Conservation (phyloP, 83 land plant genomes). For the Diphasiastrum complanatum region DNA sequence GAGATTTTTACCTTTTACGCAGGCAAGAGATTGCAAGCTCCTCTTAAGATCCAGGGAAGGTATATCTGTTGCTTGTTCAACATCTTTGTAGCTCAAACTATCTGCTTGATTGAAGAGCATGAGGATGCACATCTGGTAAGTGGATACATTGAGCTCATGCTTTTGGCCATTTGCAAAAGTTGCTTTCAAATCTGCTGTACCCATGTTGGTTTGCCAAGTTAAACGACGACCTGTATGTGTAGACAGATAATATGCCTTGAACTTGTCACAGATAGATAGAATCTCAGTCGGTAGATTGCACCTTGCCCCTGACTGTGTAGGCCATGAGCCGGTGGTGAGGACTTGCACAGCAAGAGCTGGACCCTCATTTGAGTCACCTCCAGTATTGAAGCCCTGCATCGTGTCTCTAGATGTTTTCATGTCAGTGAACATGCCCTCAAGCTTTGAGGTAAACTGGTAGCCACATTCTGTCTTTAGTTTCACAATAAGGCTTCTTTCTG, state of each 20-base stretch:
- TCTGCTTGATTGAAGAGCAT: slow-evolving; percentile 84
- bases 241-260: slow-evolving; percentile 69
- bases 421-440: slow-evolving; percentile 98
- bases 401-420: slow-evolving; percentile 97
- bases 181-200: slow-evolving; percentile 89
- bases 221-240: slow-evolving; percentile 93
- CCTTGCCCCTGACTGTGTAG: slow-evolving; percentile 72
- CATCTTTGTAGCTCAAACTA: slow-evolving; percentile 63
- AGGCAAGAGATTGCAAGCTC: slow-evolving; percentile 84
- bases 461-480: slow-evolving; percentile 99
- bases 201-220: slow-evolving; percentile 98
- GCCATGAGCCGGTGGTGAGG: slow-evolving; percentile 96
- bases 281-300: slow-evolving; percentile 92
- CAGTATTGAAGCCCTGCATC: slow-evolving; percentile 82
- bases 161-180: slow-evolving; percentile 76
- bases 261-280: slow-evolving; percentile 72
- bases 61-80: slow-evolving; percentile 88
- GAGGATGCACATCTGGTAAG: slow-evolving; percentile 89
- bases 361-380: slow-evolving; percentile 49
- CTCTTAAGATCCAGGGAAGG: slow-evolving; percentile 79
- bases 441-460: slow-evolving; percentile 91
- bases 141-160: slow-evolving; percentile 96
- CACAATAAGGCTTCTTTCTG: slow-evolving; percentile 86
- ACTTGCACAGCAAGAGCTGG: slow-evolving; percentile 84
- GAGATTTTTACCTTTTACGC: slow-evolving; percentile 94